phyloP scores from a whole-genome alignment of 345 rosid species.

The Acer yangbiense region DNA sequence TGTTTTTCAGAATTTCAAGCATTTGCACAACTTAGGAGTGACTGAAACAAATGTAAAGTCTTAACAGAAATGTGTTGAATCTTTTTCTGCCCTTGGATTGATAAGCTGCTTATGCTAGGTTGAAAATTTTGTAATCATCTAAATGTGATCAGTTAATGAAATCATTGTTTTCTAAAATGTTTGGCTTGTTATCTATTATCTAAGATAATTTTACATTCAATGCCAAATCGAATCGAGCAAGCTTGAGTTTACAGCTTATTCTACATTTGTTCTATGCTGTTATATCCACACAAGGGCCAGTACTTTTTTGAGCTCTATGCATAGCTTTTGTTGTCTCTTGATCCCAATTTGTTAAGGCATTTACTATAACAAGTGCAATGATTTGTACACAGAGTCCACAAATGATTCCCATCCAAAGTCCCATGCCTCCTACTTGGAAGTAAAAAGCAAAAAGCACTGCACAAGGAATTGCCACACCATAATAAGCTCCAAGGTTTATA shows the following conservation, averaged over 20 bases:
- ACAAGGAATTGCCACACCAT: slow-evolving; percentile 46
- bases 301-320: slow-evolving; percentile 13
- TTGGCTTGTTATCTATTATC: background rate
- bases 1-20: background rate
- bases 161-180: background rate
- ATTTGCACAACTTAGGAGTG: background rate
- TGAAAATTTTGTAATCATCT: background rate
- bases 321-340: slow-evolving; percentile 38
- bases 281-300: background rate
- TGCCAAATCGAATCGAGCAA: background rate
- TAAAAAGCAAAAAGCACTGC: slow-evolving; percentile 44
- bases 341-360: slow-evolving; percentile 40
- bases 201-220: background rate
- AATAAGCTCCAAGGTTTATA: slow-evolving; percentile 58
- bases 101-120: background rate
- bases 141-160: background rate
- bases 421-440: slow-evolving; percentile 49
- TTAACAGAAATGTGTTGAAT: slow-evolving; percentile 3
- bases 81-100: background rate
- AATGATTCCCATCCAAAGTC: slow-evolving; percentile 58
- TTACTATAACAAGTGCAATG: slow-evolving; percentile 42
- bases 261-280: background rate
- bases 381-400: slow-evolving; percentile 41
- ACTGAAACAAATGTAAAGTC: background rate
- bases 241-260: background rate